Conservation (phyloP, 2,329 filamentous ascomycete genomes). For the Trichoderma sp. region DNA sequence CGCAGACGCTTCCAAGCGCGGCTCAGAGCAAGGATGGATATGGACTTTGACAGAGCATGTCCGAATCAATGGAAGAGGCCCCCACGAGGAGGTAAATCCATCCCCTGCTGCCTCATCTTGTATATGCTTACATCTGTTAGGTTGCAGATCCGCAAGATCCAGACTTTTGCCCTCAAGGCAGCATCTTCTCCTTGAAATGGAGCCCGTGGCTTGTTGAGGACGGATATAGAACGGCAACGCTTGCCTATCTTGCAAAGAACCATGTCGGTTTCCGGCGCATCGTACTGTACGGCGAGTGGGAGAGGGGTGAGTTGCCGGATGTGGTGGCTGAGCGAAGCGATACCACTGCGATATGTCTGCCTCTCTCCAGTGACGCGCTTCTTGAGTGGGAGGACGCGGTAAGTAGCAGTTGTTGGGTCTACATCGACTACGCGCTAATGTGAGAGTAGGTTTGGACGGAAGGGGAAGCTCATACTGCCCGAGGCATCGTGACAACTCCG, state of each 20-base stretch:
- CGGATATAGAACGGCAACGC: conserved; percentile 44
- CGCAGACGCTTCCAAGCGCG: conserved; percentile 30
- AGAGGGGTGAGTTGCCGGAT: conserved; percentile 40
- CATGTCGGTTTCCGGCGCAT: conserved; percentile 59
- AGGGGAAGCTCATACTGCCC: conserved; percentile 45
- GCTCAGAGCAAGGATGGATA: conserved; percentile 37
- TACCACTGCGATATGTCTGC: conserved; percentile 51
- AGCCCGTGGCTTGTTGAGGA: conserved; percentile 53
- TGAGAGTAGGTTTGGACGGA: conserved; percentile 47
- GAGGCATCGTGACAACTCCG: conserved; percentile 59
- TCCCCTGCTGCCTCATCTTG: neutral
- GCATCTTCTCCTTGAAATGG: conserved; percentile 57
- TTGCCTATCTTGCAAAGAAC: conserved; percentile 55
- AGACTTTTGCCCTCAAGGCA: conserved; percentile 52
- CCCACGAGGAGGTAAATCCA: conserved; percentile 42
- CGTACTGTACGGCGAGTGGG: conserved; percentile 45
- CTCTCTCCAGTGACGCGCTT: conserved; percentile 56
- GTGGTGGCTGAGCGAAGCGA: conserved; percentile 48
- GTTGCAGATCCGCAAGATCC: conserved; percentile 45
- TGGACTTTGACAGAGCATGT: conserved; percentile 57
- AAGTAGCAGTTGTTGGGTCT: conserved; percentile 29
- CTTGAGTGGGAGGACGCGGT: conserved; percentile 59
- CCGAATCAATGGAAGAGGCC: conserved; percentile 52
- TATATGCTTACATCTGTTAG: conserved; percentile 30
- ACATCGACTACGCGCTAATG: conserved; percentile 26